Evolutionary conservation across 2,329 filamentous ascomycete species (phyloP), one percentile per base, ranked within the genome.

Genomic region (Alternaria arbusti): DNA sequence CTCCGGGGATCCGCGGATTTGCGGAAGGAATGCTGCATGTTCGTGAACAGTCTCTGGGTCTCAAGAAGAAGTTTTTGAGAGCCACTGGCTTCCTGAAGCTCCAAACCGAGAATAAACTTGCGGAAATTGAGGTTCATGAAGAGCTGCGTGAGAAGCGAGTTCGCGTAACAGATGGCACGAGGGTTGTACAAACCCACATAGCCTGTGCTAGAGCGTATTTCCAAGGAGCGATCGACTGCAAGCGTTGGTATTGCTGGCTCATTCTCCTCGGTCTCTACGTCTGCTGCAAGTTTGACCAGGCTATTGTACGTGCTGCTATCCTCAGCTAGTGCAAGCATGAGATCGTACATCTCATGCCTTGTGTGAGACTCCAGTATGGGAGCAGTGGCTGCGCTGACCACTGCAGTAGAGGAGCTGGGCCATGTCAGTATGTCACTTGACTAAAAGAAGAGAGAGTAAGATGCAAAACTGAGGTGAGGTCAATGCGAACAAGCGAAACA

Each of bases 151-250:
- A 98, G 86, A 1, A 99, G 84, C 0, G 96, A 98, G 78, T 99
- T 99, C 76, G 98, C 87, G 77, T 99, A 99, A 80, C 96, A 99
- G 0, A 96, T 98, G 76, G 97, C 97, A 10, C 93, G 96, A 15
- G 97, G 86, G 73, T 99, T 99, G 60, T 87, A 87, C n/a, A 99
- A 81, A 1, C 96, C 96, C n/a, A 91, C 89, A 76, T 97, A 97
- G 20, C 93, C 94, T 66, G 91, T 91, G 1, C 87, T 81, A 2
- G 92, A 89, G 65, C 93, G 89, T n/a, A 96, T 86, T 15, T 88
- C 87, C 72, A 87, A 89, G 43, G 80, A 80, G 32, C 90, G 85
- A 54, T 95, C 91, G 65, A 92, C 5, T 82, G 72, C 65, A 20
- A 73, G 67, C 5, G 59, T 82, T 4, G 91, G 81, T 0, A 92